A percentile compares a stretch with the other conserved stretches of the same genome.
phyloP scores from a whole-genome alignment of 768 basidiomycete species.

The Xerocomellus intermedius region DNA sequence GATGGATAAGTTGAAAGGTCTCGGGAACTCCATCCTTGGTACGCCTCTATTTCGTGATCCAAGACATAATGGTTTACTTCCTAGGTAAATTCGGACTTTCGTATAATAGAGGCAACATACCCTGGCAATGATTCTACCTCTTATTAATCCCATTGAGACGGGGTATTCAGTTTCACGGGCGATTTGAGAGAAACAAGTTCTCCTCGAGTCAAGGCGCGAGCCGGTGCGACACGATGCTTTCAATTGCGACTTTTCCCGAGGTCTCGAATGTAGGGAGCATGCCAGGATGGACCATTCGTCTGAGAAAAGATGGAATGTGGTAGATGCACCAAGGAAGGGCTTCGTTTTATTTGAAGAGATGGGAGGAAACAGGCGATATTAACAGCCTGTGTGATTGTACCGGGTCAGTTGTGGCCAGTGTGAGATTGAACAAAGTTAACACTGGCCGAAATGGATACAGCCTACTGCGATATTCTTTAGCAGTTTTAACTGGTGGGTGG shows the following conservation, averaged over 20 bases:
- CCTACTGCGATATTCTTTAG: slow-evolving; percentile 25
- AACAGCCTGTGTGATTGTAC: slow-evolving; percentile 40
- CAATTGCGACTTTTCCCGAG: slow-evolving; percentile 60
- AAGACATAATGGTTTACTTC: background rate
- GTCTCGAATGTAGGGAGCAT: slow-evolving; percentile 76
- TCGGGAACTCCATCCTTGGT: too few species aligned
- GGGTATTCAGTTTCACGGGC: slow-evolving; percentile 69
- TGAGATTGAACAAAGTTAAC: slow-evolving; percentile 1
- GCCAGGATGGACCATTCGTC: slow-evolving; percentile 59
- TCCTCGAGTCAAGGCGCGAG: slow-evolving; percentile 65
- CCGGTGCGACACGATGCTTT: slow-evolving; percentile 55
- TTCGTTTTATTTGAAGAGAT: slow-evolving; percentile 62
- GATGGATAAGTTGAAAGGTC: too few species aligned
- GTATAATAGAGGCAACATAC: slow-evolving; percentile 38
- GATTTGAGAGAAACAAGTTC: slow-evolving; percentile 74
- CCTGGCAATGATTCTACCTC: slow-evolving; percentile 62
- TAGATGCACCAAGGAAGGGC: slow-evolving; percentile 47
- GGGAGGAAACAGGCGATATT: slow-evolving; percentile 58
- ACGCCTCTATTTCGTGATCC: too few species aligned
- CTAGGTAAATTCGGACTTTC: slow-evolving; percentile 87
- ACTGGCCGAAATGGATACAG: slow-evolving; percentile 31
- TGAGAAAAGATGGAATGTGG: background rate
- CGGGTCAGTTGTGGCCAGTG: background rate
- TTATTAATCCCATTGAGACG: slow-evolving; percentile 76
- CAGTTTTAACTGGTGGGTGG: slow-evolving; percentile 9